Evolutionary conservation across 768 basidiomycete genomes (phyloP).

Genomic region (Pholiota molesta): DNA sequence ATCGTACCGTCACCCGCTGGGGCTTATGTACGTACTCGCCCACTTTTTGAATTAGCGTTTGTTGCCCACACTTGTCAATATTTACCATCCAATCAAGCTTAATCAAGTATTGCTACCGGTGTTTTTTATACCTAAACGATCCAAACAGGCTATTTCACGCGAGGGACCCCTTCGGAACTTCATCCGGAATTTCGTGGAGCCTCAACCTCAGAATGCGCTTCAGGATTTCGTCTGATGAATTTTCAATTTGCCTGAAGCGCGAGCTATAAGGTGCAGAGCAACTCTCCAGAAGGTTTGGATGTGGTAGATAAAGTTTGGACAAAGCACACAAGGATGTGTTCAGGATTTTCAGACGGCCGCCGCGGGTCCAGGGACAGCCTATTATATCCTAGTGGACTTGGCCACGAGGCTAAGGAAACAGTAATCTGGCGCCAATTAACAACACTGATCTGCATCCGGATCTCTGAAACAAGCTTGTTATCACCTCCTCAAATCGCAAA

Average conservation of each 20-base stretch:
- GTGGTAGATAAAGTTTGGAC: no score
- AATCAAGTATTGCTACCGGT: background rate
- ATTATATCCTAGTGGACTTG: background rate
- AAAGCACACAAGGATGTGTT: background rate
- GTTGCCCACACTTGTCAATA: slow-evolving; percentile 1
- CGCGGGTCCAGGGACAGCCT: background rate
- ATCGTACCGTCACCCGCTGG: background rate
- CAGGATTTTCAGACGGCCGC: background rate
- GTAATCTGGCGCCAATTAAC: background rate
- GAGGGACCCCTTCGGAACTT: background rate
- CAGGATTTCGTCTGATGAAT: no score
- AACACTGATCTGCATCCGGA: background rate
- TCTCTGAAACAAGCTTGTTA: slow-evolving; percentile 2
- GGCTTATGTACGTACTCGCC: background rate
- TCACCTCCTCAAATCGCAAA: background rate
- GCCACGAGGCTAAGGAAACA: slow-evolving; percentile 2
- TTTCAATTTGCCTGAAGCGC: no score
- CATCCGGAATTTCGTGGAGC: background rate
- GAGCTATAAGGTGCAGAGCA: no score
- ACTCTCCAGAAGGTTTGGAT: no score
- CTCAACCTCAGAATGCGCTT: no score
- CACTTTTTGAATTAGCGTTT: background rate
- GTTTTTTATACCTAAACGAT: background rate
- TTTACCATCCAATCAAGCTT: background rate
- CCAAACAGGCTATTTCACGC: background rate